A percentile compares a stretch with the other conserved stretches of the same genome.
Conservation (phyloP, 2,329 filamentous ascomycete genomes). For the Elsinoe fawcettii region DNA sequence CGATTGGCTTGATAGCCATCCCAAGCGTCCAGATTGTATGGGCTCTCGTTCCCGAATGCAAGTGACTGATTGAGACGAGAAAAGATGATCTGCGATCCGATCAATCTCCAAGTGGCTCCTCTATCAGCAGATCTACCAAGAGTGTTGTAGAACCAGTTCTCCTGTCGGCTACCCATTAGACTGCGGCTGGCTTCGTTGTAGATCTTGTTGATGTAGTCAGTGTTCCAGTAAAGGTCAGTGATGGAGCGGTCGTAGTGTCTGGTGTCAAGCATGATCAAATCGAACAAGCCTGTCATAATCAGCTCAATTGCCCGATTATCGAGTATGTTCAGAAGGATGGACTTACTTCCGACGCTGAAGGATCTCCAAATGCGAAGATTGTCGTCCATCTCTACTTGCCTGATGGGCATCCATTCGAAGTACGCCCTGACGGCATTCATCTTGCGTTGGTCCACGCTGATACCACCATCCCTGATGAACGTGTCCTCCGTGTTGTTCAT, state of each 20-base stretch:
- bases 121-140: slow-evolving; percentile 43
- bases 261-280: slow-evolving; percentile 62
- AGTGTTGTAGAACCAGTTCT: slow-evolving; percentile 62
- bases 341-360: slow-evolving; percentile 52
- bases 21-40: slow-evolving; percentile 51
- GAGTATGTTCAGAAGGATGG: neutral
- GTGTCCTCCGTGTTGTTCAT: slow-evolving; percentile 61
- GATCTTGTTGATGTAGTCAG: slow-evolving; percentile 52
- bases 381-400: slow-evolving; percentile 61
- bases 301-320: neutral
- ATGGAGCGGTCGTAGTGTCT: slow-evolving; percentile 61
- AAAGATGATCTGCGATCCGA: slow-evolving; percentile 65
- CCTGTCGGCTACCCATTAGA: slow-evolving; percentile 65
- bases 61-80: slow-evolving; percentile 47
- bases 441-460: slow-evolving; percentile 66
- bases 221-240: slow-evolving; percentile 53
- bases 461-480: slow-evolving; percentile 48
- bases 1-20: slow-evolving; percentile 62
- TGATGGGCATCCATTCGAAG: slow-evolving; percentile 57
- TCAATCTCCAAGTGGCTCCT: slow-evolving; percentile 62
- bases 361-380: slow-evolving; percentile 60
- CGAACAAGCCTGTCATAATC: slow-evolving; percentile 42
- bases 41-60: slow-evolving; percentile 37
- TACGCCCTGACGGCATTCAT: slow-evolving; percentile 65
- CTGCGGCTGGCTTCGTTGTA: slow-evolving; percentile 59